Percentiles rank a stretch among this genome's conserved stretches.
Evolutionary conservation across 2,329 filamentous ascomycete genomes (phyloP).

Genomic region (Aspergillus eucalypticola): DNA sequence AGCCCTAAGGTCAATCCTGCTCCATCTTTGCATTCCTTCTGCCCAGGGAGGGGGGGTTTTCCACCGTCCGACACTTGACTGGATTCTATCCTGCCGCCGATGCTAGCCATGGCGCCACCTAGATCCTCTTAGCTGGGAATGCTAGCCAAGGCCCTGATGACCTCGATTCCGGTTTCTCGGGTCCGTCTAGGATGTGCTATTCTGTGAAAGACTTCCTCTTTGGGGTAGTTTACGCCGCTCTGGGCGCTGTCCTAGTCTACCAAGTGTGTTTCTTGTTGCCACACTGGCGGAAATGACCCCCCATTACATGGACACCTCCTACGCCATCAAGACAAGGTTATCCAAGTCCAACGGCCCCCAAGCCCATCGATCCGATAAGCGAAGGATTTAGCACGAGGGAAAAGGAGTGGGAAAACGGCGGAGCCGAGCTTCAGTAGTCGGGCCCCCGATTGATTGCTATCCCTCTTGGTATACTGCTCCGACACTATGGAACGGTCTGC

Average conservation of each 20-base stretch:
- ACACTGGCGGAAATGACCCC: background rate
- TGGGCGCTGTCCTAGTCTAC: background rate
- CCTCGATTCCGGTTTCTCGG: background rate
- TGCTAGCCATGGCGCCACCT: background rate
- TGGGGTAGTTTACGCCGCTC: background rate
- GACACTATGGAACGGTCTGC: slow-evolving; percentile 4
- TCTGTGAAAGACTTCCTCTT: background rate
- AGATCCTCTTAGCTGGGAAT: background rate
- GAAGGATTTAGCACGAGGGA: slow-evolving; percentile 3
- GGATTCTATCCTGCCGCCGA: background rate
- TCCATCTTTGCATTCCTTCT: background rate
- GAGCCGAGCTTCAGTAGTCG: background rate
- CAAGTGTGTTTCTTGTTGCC: background rate
- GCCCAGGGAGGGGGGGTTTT: background rate
- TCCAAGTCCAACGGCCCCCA: slow-evolving; percentile 10
- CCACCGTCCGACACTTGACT: too few species aligned
- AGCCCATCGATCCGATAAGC: slow-evolving; percentile 18
- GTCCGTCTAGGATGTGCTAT: background rate
- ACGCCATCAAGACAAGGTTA: slow-evolving; percentile 1
- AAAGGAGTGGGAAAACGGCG: background rate
- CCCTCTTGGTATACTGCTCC: slow-evolving; percentile 4
- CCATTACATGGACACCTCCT: too few species aligned
- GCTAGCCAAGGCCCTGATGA: background rate
- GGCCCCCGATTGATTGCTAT: background rate
- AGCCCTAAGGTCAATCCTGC: background rate